Conservation (phyloP, 106 monocot species). For the Iris macrosiphon region DNA sequence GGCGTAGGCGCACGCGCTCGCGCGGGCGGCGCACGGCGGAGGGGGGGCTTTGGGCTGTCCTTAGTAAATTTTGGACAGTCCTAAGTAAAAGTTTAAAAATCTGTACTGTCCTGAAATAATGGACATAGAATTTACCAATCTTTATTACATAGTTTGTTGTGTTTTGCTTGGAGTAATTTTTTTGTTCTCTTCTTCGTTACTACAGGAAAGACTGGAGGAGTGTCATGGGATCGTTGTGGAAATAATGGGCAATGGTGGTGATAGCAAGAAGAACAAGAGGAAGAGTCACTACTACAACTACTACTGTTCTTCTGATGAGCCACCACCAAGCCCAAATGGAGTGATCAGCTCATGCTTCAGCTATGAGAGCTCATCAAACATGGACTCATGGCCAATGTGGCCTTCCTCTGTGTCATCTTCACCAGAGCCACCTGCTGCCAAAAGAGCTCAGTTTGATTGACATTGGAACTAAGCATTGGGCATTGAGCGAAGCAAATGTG, state of each 20-base stretch:
- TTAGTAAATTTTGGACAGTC: too few relatives aligned
- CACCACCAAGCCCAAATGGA: slow-evolving; percentile 37
- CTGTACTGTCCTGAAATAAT: too few relatives aligned
- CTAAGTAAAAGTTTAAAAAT: too few relatives aligned
- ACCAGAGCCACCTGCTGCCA: slow-evolving; percentile 9
- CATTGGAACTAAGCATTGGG: too few relatives aligned
- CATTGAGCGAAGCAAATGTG: too few relatives aligned
- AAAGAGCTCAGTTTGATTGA: not conserved
- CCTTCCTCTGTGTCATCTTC: slow-evolving; percentile 8
- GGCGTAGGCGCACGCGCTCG: too few relatives aligned
- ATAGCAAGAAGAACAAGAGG: not conserved
- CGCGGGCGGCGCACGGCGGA: too few relatives aligned
- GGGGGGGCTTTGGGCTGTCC: too few relatives aligned
- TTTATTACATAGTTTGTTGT: too few relatives aligned
- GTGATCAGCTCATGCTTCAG: slow-evolving; percentile 41
- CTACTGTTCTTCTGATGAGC: not conserved
- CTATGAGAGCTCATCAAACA: slow-evolving; percentile 25
- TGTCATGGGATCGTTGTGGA: slow-evolving; percentile 36
- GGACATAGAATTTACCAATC: too few relatives aligned
- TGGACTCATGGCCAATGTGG: slow-evolving; percentile 17
- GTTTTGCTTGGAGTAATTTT: too few relatives aligned
- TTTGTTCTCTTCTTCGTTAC: too few relatives aligned
- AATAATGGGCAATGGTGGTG: not conserved
- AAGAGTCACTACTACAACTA: slow-evolving; percentile 15
- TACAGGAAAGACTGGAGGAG: slow-evolving; percentile 31